These are phyloP conservation scores for Neoscytalidium dimidiatum DNA, from an alignment of 2,329 filamentous ascomycete species.

Conservation along the genomic window DNA sequence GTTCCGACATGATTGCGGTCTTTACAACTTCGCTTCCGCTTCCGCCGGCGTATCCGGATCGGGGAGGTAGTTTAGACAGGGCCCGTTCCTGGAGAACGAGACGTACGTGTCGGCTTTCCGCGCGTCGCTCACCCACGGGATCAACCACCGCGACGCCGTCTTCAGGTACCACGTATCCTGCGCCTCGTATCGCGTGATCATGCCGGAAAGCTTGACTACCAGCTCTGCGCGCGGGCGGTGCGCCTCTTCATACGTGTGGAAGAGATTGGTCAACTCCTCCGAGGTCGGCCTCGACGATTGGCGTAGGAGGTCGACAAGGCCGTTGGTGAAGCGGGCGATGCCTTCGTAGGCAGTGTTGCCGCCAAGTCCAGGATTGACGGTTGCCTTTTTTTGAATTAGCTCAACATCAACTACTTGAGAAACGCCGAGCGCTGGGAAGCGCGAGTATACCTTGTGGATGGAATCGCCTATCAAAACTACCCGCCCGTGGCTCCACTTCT, in stretches of 20 bases:
- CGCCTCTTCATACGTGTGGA: neutral
- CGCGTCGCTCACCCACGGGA: neutral
- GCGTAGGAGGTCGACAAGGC: neutral
- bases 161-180: neutral
- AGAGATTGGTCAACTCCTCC: neutral
- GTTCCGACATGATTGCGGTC: too few species aligned
- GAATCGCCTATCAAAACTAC: neutral
- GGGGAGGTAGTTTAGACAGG: neutral
- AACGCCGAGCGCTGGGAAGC: too few species aligned
- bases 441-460: constrained; percentile 20
- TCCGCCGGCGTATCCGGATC: neutral
- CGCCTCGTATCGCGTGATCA: neutral
- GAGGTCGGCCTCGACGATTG: neutral
- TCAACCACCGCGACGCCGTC: neutral
- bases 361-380: neutral
- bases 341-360: neutral
- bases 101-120: neutral
- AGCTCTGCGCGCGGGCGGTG: neutral
- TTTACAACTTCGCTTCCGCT: neutral
- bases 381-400: neutral
- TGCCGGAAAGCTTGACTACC: neutral
- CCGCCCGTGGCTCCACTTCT: neutral
- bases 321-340: neutral
- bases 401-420: too few species aligned
- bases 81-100: neutral